Evolutionary conservation across 305 asterid species (phyloP), one percentile per base, ranked within the genome.

Genomic region (Plantago lanceolata): DNA sequence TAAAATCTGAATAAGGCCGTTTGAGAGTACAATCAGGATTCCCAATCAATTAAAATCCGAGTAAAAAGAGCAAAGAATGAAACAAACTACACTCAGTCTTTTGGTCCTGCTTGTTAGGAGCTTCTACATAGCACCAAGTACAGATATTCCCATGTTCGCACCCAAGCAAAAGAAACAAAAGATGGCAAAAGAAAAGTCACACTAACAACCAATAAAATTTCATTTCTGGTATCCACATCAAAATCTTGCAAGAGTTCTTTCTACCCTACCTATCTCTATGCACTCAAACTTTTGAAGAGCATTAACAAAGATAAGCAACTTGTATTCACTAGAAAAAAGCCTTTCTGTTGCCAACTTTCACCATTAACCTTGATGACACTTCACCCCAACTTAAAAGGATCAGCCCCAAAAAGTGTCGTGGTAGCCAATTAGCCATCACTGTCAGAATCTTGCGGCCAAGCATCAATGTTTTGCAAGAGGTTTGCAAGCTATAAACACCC

Each of bases 1-100:
- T n/a, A n/a, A n/a, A n/a, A n/a, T n/a, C n/a, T n/a, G 3, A 24
- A 24, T 24, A 24, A 24, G 28, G 28, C 1, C 28, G 28, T 48
- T 35, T 49, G 20, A 54, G 19, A 15, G 19, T 50, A 51, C 74
- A 64, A 52, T 24, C 54, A 31, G 43, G 57, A 48, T 14, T 17
- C 57, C 17, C 61, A 40, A 37, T 40, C 48, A 33, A 19, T 21
- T 13, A 21, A 26, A n/a, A 48, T 14, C 4, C 47, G 51, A 26
- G 31, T 9, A 63, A 50, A 13, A 59, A 15, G 11, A 8, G 14
- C 7, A 48, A 44, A 6, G 56, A 47, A 5, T 5, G 13, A 8
- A 26, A 54, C 8, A 14, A 8, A 5, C 14, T 17, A 8, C 8
- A 44, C 48, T 11, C 43, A 19, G 44, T 21, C 26, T 21, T 13